phyloP scores from a whole-genome alignment of 768 basidiomycete genomes.

The Stropharia rugosoannulata region DNA sequence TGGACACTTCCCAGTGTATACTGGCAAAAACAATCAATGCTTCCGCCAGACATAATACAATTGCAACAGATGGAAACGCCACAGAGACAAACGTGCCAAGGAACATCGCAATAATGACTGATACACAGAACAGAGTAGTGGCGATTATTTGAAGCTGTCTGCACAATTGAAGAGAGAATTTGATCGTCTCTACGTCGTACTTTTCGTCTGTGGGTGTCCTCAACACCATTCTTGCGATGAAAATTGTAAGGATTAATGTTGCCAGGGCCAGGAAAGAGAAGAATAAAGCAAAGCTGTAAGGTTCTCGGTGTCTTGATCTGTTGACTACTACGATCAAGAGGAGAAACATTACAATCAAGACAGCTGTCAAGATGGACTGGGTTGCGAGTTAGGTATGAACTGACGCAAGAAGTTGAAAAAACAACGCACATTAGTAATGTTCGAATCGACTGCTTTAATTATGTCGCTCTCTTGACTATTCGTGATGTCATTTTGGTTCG shows the following conservation, averaged over 20 bases:
- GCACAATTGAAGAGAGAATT: slow-evolving; percentile 26
- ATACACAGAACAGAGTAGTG: slow-evolving; percentile 24
- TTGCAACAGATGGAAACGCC: slow-evolving; percentile 25
- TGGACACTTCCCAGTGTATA: slow-evolving; percentile 29
- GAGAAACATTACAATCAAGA: slow-evolving; percentile 26
- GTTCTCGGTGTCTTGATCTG: slow-evolving; percentile 12
- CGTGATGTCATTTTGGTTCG: too few species aligned
- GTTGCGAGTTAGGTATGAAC: not conserved
- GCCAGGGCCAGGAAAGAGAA: slow-evolving; percentile 29
- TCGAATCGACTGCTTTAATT: not conserved
- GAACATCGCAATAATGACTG: slow-evolving; percentile 26
- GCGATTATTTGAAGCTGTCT: slow-evolving; percentile 32
- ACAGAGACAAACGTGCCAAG: slow-evolving; percentile 25
- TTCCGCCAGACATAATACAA: slow-evolving; percentile 17
- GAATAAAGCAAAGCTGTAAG: slow-evolving; percentile 29
- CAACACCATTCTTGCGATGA: slow-evolving; percentile 27
- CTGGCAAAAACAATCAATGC: slow-evolving; percentile 23
- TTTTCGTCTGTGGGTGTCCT: slow-evolving; percentile 19
- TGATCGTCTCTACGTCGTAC: slow-evolving; percentile 13
- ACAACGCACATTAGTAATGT: not conserved
- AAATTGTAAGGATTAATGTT: slow-evolving; percentile 29
- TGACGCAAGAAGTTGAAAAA: not conserved
- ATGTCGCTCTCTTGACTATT: too few species aligned
- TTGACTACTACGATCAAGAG: slow-evolving; percentile 24
- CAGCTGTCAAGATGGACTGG: slow-evolving; percentile 30